Base-by-base conservation (phyloP, 179 eudicot species). In the Pouteria campechiana region DNA sequence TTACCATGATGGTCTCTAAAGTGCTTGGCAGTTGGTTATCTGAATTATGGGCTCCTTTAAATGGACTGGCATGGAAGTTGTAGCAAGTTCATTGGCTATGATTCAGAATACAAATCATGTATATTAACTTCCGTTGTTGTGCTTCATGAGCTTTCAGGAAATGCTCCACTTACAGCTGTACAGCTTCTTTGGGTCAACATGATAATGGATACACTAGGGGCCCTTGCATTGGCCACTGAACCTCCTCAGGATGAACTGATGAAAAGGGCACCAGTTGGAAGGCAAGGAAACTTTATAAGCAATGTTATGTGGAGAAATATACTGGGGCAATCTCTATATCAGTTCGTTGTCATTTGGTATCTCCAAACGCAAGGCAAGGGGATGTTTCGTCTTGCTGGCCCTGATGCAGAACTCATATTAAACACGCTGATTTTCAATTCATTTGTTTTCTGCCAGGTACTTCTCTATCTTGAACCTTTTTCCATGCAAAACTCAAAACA, bases 221-320 rank as follows among this genome's bases (percentile, higher is more conserved):
- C 80, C 11, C 75, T 73, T 37, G 75, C 80, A 13, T 54, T 74
- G 17, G 80, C 80, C 9, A 74, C 80, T 21, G 84, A 77, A 46
- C 84, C 80, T 57, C 84, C 84, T 13, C 73, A 54, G 31, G 72
- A 67, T 25, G 84, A 73, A 21, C 47, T 77, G 29, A 73, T 77
- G 80, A 64, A 64, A 50, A 60, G 67, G 24, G 17, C 37, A 17
- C 84, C 84, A 3, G 84, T 77, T 57, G 84, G 84, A 50, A 60
- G 84, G 63, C 69, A 67, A 60, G 84, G 80, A 11, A 67, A 60
- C 65, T 66, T 77, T 41, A 77, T 77, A 41, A 77, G 65, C 57
- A 73, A 69, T 38, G 77, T 73, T n/a, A 77, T 77, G 84, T 77
- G 79, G 84, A 63, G 84, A 58, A 77, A 77, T 40, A 70, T 77